Evolutionary conservation across 331 rosid species (phyloP).

Genomic region (Rhamnella rubrinervis): DNA sequence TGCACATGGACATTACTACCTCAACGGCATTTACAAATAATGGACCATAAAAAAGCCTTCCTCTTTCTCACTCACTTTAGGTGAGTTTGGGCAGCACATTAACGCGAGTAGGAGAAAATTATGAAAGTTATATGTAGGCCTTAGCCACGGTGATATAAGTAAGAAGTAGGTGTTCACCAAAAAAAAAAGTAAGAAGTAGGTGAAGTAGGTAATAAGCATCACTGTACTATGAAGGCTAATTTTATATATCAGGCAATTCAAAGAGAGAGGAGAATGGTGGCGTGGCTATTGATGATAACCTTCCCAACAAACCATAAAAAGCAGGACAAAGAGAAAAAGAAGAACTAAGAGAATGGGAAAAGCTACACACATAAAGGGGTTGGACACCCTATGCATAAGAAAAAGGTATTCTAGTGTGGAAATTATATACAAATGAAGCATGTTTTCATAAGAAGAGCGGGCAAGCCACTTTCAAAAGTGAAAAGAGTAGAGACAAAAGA

Average conservation of each 20-base stretch:
- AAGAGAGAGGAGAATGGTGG: background rate
- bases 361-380: background rate
- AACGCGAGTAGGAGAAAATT: slow-evolving; percentile 3
- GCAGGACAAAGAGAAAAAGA: background rate
- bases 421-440: slow-evolving; percentile 5
- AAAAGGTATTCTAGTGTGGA: no score
- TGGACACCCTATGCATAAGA: background rate
- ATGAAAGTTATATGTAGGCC: background rate
- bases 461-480: slow-evolving; percentile 14
- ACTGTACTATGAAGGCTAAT: background rate
- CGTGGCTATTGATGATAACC: no score
- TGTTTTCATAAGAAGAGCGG: background rate
- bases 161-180: slow-evolving; percentile 1
- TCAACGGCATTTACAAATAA: background rate
- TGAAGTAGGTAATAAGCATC: background rate
- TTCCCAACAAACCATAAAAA: background rate
- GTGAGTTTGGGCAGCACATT: slow-evolving; percentile 13
- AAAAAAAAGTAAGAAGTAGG: background rate
- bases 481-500: slow-evolving; percentile 7
- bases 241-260: background rate
- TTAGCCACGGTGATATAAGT: background rate
- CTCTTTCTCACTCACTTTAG: background rate
- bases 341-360: background rate
- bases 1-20: no score
- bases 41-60: background rate